These are phyloP conservation scores for Ramaria sp. DNA, from an alignment of 768 basidiomycete species.

Conservation along the genomic window DNA sequence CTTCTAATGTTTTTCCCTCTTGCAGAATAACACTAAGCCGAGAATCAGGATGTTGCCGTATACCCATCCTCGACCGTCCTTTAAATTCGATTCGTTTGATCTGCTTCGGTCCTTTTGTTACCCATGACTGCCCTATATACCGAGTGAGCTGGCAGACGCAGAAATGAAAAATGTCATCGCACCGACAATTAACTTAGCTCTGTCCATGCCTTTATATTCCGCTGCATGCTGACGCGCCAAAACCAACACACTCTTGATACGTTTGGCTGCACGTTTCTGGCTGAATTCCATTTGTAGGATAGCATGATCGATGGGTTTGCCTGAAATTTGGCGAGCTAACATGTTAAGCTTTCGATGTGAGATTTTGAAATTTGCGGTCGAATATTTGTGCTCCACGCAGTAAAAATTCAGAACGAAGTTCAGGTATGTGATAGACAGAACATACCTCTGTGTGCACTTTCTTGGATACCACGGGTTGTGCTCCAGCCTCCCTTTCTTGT, in stretches of 20 bases:
- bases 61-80: slow-evolving; percentile 73
- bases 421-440: neutral
- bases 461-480: neutral
- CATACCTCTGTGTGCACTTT: slow-evolving; percentile 2
- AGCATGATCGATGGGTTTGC: slow-evolving; percentile 87
- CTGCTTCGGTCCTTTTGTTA: slow-evolving; percentile 65
- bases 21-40: slow-evolving; percentile 66
- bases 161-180: slow-evolving; percentile 23
- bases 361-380: slow-evolving; percentile 87
- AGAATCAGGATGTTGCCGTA: slow-evolving; percentile 66
- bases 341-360: slow-evolving; percentile 89
- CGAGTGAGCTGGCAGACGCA: neutral
- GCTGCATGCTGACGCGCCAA: slow-evolving; percentile 80
- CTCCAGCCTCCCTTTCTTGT: slow-evolving; percentile 14
- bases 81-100: slow-evolving; percentile 66
- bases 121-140: slow-evolving; percentile 80
- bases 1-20: slow-evolving; percentile 69
- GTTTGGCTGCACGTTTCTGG: slow-evolving; percentile 78
- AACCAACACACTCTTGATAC: slow-evolving; percentile 82
- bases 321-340: slow-evolving; percentile 77
- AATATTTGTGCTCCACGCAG: slow-evolving; percentile 71
- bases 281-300: slow-evolving; percentile 97
- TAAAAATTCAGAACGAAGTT: neutral
- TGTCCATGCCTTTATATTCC: slow-evolving; percentile 62
- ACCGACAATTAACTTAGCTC: slow-evolving; percentile 74